Evolutionary conservation across 208 protist species (phyloP), one percentile per base, ranked within the genome.

Genomic region (Acanthamoeba triangularis): DNA sequence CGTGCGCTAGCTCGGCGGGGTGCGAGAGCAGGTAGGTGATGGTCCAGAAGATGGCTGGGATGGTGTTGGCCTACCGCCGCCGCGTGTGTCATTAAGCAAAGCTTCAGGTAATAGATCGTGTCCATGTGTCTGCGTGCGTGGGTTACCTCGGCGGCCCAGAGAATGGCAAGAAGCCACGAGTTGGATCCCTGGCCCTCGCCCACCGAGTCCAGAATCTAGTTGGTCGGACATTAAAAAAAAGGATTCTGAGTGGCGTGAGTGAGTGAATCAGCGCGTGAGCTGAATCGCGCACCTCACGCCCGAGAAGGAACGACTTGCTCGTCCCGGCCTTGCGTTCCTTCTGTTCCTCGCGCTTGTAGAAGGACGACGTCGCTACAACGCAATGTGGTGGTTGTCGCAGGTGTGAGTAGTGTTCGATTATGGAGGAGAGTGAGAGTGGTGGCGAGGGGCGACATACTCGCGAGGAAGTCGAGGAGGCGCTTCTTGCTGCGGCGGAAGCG

Each of bases 41-140:
- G 59, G 59, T 69, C 84, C 84, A 90, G 84, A 90, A 90, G 84
- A 90, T 90, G 16, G 84, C 59, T 11, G 84, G 84, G 5, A 90
- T 90, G 30, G 84, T 90, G 33, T 90, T 90, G 41, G 84, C 84
- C 59, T 90, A 0, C 25, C 3, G 35, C n/a, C n/a, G n/a, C n/a
- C n/a, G n/a, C n/a, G n/a, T n/a, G n/a, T n/a, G n/a, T n/a, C n/a
- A n/a, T n/a, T n/a, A n/a, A n/a, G n/a, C n/a, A n/a, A n/a, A n/a
- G n/a, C n/a, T n/a, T n/a, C n/a, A n/a, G n/a, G n/a, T n/a, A n/a
- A n/a, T n/a, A n/a, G n/a, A n/a, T n/a, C n/a, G n/a, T n/a, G n/a
- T n/a, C n/a, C n/a, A n/a, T n/a, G n/a, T n/a, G n/a, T n/a, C n/a
- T n/a, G n/a, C n/a, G 69, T 44, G 37, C 69, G 30, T 41, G 69